Conservation (phyloP, 352 stramenopile species). For the Phytophthora idaei region DNA sequence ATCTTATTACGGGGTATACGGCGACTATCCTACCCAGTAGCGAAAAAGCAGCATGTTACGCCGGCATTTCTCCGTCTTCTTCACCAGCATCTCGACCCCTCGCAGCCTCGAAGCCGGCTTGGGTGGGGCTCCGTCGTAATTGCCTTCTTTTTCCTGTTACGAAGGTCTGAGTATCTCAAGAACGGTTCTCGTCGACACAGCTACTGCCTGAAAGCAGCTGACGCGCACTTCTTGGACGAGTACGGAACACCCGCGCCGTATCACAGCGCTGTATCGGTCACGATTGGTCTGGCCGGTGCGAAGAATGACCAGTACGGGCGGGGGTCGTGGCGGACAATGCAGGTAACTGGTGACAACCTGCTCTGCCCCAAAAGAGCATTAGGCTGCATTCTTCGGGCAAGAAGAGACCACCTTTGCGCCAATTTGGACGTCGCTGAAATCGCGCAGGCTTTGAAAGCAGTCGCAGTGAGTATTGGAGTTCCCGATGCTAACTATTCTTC, state of each 20-base stretch:
- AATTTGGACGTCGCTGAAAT: background rate
- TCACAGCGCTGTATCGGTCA: background rate
- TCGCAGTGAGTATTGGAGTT: background rate
- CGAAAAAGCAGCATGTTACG: background rate
- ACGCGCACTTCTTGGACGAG: background rate
- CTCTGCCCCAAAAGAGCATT: background rate
- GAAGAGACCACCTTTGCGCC: background rate
- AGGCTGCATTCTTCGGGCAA: background rate
- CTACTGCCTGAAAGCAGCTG: background rate
- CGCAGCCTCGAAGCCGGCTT: background rate
- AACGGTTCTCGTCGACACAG: background rate
- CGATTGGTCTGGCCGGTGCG: background rate
- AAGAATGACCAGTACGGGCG: background rate
- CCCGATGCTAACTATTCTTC: background rate
- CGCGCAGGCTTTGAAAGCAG: background rate
- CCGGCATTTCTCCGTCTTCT: background rate
- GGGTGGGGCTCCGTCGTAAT: background rate
- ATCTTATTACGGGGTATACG: background rate
- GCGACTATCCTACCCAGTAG: background rate
- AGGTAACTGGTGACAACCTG: background rate
- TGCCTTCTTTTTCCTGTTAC: background rate
- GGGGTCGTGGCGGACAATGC: background rate
- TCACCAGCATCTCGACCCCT: background rate
- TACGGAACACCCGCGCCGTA: background rate
- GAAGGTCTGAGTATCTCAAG: background rate